Percentiles rank a stretch among this genome's conserved stretches.
phyloP scores from a whole-genome alignment of 1,139 yeast genomes.

The Scheffersomyces segobiensis region DNA sequence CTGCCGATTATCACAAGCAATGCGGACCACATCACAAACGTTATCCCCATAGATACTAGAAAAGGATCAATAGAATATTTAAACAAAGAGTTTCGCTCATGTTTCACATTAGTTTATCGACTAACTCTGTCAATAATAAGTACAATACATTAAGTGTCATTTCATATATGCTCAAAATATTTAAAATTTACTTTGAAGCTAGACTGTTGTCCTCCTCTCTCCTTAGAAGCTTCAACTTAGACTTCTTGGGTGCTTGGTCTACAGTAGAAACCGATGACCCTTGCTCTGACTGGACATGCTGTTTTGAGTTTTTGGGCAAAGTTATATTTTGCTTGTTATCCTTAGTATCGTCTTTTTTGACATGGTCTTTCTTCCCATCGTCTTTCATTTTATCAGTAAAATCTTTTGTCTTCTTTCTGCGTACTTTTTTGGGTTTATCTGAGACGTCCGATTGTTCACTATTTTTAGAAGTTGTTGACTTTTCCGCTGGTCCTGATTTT shows the following conservation, averaged over 20 bases:
- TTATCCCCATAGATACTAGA: background rate
- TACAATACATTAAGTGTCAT: background rate
- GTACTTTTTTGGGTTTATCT: background rate
- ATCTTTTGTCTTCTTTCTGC: background rate
- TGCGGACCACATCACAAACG: background rate
- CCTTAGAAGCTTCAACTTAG: background rate
- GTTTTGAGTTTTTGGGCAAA: background rate
- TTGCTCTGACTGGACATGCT: background rate
- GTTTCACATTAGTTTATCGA: background rate
- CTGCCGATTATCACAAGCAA: background rate
- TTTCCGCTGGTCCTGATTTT: background rate
- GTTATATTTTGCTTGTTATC: constrained; percentile 1
- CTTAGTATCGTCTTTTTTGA: background rate
- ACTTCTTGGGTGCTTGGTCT: background rate
- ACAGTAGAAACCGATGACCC: background rate
- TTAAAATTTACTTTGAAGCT: background rate
- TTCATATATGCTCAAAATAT: background rate
- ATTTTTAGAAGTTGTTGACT: background rate
- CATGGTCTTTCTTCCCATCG: background rate
- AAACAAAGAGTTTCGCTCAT: background rate
- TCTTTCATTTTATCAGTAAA: background rate
- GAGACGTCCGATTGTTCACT: background rate
- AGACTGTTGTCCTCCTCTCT: background rate
- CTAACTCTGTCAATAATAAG: background rate
- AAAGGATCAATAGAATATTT: background rate